A percentile compares a stretch with the other conserved stretches of the same genome.
Evolutionary conservation across 2,329 filamentous ascomycete species (phyloP).

Genomic region (Colletotrichum sp.): DNA sequence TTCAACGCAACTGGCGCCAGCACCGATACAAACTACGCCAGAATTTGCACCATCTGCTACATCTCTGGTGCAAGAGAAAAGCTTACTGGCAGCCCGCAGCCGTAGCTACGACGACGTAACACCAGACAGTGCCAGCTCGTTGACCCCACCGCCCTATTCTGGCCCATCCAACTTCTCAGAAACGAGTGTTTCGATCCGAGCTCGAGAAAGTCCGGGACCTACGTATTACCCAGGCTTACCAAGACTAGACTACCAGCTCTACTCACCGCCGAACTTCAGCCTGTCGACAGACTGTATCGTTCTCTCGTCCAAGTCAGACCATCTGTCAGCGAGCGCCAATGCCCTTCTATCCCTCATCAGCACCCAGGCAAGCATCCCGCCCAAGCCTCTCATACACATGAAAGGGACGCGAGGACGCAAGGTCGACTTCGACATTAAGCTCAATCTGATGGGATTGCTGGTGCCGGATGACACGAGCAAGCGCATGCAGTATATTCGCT

Average conservation of each 20-base stretch:
- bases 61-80: not conserved
- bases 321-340: slow-evolving; percentile 50
- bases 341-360: slow-evolving; percentile 53
- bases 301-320: slow-evolving; percentile 51
- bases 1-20: not conserved
- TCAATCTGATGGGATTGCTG: slow-evolving; percentile 60
- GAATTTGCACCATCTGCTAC: not conserved
- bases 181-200: not conserved
- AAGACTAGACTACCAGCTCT: slow-evolving; percentile 55
- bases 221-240: slow-evolving; percentile 53
- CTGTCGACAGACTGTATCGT: slow-evolving; percentile 53
- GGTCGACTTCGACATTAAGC: slow-evolving; percentile 57
- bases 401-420: slow-evolving; percentile 47
- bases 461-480: slow-evolving; percentile 49
- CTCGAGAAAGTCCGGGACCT: slow-evolving; percentile 25
- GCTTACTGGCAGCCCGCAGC: not conserved
- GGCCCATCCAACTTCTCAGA: slow-evolving; percentile 30
- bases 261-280: slow-evolving; percentile 56
- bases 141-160: slow-evolving; percentile 39
- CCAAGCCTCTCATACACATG: slow-evolving; percentile 59
- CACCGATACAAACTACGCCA: not conserved
- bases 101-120: not conserved
- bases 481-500: slow-evolving; percentile 59
- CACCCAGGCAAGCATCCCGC: slow-evolving; percentile 55
- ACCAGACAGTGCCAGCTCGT: not conserved